Base-by-base conservation (phyloP, 2,329 filamentous ascomycete species). In the Podosphaera xanthii region DNA sequence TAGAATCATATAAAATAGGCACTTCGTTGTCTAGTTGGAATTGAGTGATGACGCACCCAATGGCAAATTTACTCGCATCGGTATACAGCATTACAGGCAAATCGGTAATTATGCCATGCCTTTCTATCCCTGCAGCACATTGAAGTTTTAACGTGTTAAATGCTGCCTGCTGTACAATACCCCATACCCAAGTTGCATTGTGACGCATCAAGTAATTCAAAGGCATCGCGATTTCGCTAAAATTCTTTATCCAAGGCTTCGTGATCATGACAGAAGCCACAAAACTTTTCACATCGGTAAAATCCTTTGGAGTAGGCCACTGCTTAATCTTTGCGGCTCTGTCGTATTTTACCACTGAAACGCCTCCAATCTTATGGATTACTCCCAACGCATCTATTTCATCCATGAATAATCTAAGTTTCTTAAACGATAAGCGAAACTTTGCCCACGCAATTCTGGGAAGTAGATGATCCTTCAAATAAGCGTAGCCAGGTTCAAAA, bases 1-100 rank as follows among this genome's bases (percentile, higher is more conserved):
- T 35, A 36, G 52, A 54, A 38, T 54, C 52, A 38, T 54, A 54
- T 54, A 54, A 54, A 54, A 54, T 54, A 54, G 52, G 34, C 7
- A 54, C 52, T 14, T 38, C 52, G 34, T 38, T 34, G 34, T 33
- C 52, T 6, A 30, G 30, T 14, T 35, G 52, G 14, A 12, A 6
- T 52, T 52, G 49, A 31, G 49, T 52, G n/a, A 52, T 52, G n/a
- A 52, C 49, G 30, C 49, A 54, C 9, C 52, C 52, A 54, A 54
- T 38, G 34, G 52, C 52, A 54, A 36, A 54, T 54, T 54, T 54
- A 31, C 52, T 54, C 12, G 52, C 52, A 54, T 54, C 52, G 4
- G 52, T 36, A 54, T 54, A 54, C 35, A 54, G 9, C 52, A 54
- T 54, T 8, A 54, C 30, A n/a, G 52, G 52, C 10, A 54, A 10